Evolutionary conservation across 106 monocot species (phyloP), one percentile per base, ranked within the genome.

Genomic region (Acorus calamus): DNA sequence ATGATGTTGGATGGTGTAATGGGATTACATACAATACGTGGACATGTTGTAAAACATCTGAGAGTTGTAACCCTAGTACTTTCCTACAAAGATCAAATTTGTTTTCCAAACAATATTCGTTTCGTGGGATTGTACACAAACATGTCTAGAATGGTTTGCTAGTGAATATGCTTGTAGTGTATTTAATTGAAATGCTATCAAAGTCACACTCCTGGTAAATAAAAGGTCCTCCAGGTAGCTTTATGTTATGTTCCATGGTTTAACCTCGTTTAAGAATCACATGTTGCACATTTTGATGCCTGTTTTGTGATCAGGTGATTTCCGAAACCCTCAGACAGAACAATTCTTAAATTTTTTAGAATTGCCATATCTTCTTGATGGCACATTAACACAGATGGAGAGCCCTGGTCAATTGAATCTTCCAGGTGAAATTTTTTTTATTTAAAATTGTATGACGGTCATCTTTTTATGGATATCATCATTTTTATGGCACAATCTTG

Each of bases 281-380:
- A 55, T 14, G 13, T 55, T n/a, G 6, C 44, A 0, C 2, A 56
- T 62, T 68, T 61, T 44, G n/a, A n/a, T n/a, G n/a, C n/a, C n/a
- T n/a, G n/a, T 46, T 14, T 51, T 28, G 11, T 69, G 3, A 48
- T 44, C 74, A 89, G 89, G 64, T 58, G 76, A 73, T 68, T 63
- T 63, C 6, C 71, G 81, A 53, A 89, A 89, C 47, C 84, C 81
- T 54, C 88, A 89, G 62, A 89, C 84, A 10, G 88, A 84, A 69
- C 74, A 78, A 46, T 72, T 89, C 47, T 62, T 89, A 58, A 64
- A 76, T 55, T 65, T 84, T 62, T 57, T 86, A 62, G 77, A 79
- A 50, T 76, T 81, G 11, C 73, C 81, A 4, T 91, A 86, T 76
- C 55, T 83, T 56, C 75, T 86, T 68, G 80, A 83, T 72, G 57